Base-by-base conservation (phyloP, 202 grass and related monocot genomes). In the Bolboschoenoplectus hybrid region DNA sequence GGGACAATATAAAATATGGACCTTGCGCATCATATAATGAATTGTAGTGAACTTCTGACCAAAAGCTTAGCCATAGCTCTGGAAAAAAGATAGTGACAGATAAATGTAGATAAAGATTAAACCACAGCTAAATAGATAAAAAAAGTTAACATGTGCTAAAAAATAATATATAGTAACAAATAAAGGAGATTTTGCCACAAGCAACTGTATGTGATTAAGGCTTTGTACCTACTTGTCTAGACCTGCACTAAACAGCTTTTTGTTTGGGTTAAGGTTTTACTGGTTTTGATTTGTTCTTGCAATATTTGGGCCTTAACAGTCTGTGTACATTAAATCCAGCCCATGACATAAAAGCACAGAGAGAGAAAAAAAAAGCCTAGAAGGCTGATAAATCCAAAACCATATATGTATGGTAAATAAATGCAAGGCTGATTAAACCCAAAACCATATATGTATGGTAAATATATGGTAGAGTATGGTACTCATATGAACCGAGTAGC, bases 51-150 rank as follows among this genome's bases (percentile, higher is more conserved):
- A 96, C 89, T 94, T 96, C 93, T 0, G 91, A 99, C 97, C 97
- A 99, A 87, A 99, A 99, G 89, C 97, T 99, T 74, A 99, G 72
- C 97, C 97, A 99, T 77, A 97, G 82, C 86, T 94, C 97, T 99
- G 89, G 41, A 90, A 85, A 85, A 85, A 50, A 46, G 85, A 84
- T 11, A 32, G 13, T 26, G 0, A 83, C 12, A 35, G 36, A 53
- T 56, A 52, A 5, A 68, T 71, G 16, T 82, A 66, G 14, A 76
- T 61, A 61, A 43, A 61, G 16, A 80, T 61, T 13, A 77, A 55
- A 78, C 6, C 13, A 58, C 52, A 40, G 74, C 74, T 40, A 43
- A 16, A 44, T 44, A 80, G 9, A 62, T 55, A 35, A 36, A 68
- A 35, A 36, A 75, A 11, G 76, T 79, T 57, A 57, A 79, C 76